Evolutionary conservation across 345 rosid genomes (phyloP).

Genomic region (Mallotus nudiflorus): DNA sequence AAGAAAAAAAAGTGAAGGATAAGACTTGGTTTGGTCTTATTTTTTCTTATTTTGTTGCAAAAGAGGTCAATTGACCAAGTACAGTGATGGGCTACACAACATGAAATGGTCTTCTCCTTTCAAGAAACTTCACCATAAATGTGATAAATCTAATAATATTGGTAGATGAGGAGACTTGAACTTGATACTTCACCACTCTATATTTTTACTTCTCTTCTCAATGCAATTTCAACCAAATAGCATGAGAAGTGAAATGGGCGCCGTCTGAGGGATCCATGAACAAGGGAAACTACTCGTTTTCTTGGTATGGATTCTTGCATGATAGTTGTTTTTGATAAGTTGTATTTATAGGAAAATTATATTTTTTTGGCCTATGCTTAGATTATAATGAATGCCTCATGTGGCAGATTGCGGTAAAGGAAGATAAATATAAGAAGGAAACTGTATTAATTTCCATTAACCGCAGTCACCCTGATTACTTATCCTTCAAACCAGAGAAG

Average conservation of each 20-base stretch:
- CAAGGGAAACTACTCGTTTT: neutral
- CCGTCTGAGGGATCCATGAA: neutral
- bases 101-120: no score
- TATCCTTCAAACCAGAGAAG: constrained; percentile 83
- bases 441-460: constrained; percentile 56
- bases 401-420: constrained; percentile 56
- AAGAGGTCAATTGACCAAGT: no score
- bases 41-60: no score
- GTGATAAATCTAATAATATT: no score
- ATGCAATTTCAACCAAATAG: neutral
- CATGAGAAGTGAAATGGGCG: neutral
- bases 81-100: no score
- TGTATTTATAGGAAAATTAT: constrained; percentile 3
- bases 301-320: neutral
- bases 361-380: constrained; percentile 13
- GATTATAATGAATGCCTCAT: constrained; percentile 18
- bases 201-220: no score
- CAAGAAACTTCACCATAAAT: no score
- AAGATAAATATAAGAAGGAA: constrained; percentile 92
- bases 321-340: neutral
- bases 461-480: constrained; percentile 63
- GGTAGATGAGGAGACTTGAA: no score
- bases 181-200: no score
- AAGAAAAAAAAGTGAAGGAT: no score
- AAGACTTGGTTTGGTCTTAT: no score